Evolutionary conservation across 2,329 filamentous ascomycete species (phyloP).

Genomic region (Exophiala xenobiotica): DNA sequence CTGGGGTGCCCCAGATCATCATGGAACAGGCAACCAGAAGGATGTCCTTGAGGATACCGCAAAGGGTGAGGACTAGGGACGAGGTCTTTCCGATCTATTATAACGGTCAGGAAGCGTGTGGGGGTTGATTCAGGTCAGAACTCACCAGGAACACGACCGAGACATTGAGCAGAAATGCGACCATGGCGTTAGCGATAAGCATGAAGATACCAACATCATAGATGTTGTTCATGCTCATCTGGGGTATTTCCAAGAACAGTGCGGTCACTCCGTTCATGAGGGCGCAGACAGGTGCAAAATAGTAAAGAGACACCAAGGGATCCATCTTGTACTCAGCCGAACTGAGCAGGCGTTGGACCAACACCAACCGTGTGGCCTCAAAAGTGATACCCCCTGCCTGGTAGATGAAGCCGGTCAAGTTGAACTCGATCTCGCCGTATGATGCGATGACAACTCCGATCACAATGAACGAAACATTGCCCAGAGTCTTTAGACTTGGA

Average conservation of each 20-base stretch:
- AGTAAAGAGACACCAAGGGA: constrained; percentile 82
- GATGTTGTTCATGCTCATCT: constrained; percentile 65
- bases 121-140: constrained; percentile 19
- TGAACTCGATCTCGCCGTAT: constrained; percentile 92
- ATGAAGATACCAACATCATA: constrained; percentile 64
- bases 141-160: constrained; percentile 82
- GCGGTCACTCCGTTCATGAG: constrained; percentile 74
- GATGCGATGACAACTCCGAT: constrained; percentile 93
- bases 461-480: constrained; percentile 93
- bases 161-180: constrained; percentile 79
- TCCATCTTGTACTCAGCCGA: constrained; percentile 83
- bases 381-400: constrained; percentile 76
- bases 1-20: constrained; percentile 72
- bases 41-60: constrained; percentile 84
- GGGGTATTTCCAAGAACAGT: constrained; percentile 66
- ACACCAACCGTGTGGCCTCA: constrained; percentile 77
- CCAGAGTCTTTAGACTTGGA: constrained; percentile 80
- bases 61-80: constrained; percentile 79
- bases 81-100: constrained; percentile 84
- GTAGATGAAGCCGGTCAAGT: constrained; percentile 54
- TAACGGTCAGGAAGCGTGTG: neutral
- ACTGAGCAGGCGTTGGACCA: constrained; percentile 80
- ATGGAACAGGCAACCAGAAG: constrained; percentile 75
- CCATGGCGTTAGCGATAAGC: constrained; percentile 69
- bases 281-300: constrained; percentile 82